Percentiles rank a stretch among this genome's conserved stretches.
Evolutionary conservation across 2,329 filamentous ascomycete species (phyloP).

Genomic region (Trichoderma sp.): DNA sequence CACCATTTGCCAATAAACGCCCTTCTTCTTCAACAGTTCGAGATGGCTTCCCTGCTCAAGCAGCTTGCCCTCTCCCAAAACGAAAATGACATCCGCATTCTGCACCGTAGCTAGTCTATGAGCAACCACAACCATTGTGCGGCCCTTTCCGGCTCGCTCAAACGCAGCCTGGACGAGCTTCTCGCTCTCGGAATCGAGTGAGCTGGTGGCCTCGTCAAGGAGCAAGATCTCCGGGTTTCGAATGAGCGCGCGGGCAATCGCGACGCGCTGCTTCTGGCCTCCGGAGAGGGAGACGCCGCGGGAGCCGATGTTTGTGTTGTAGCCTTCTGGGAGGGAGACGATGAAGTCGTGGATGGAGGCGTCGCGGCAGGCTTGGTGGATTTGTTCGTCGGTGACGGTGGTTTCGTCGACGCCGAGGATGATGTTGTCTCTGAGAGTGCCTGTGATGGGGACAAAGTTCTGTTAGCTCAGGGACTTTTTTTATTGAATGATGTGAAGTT

Average conservation of each 20-base stretch:
- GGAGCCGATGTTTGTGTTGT: conserved; percentile 67
- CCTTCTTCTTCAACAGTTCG: conserved; percentile 53
- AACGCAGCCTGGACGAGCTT: conserved; percentile 67
- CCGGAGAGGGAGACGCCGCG: conserved; percentile 67
- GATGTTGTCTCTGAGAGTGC: conserved; percentile 69
- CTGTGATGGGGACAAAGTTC: conserved; percentile 28
- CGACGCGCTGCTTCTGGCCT: conserved; percentile 71
- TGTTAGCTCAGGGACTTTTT: not conserved
- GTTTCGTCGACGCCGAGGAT: conserved; percentile 62
- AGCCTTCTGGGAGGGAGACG: conserved; percentile 64
- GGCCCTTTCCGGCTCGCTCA: conserved; percentile 60
- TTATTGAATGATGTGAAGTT: not conserved
- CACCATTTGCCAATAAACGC: conserved; percentile 61
- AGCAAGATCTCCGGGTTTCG: conserved; percentile 66
- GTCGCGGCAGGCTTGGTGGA: conserved; percentile 57
- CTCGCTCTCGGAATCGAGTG: conserved; percentile 65
- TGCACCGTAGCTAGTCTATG: conserved; percentile 77
- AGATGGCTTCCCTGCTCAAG: conserved; percentile 55
- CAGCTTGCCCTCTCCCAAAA: conserved; percentile 65
- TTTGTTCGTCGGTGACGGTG: conserved; percentile 51
- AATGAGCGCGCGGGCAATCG: conserved; percentile 69
- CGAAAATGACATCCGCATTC: conserved; percentile 78
- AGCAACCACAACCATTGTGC: conserved; percentile 74
- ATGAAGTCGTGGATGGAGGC: conserved; percentile 75
- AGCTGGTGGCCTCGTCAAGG: conserved; percentile 72